These are phyloP conservation scores for Dimocarpus longan DNA, from an alignment of 345 rosid species.

Conservation along the genomic window DNA sequence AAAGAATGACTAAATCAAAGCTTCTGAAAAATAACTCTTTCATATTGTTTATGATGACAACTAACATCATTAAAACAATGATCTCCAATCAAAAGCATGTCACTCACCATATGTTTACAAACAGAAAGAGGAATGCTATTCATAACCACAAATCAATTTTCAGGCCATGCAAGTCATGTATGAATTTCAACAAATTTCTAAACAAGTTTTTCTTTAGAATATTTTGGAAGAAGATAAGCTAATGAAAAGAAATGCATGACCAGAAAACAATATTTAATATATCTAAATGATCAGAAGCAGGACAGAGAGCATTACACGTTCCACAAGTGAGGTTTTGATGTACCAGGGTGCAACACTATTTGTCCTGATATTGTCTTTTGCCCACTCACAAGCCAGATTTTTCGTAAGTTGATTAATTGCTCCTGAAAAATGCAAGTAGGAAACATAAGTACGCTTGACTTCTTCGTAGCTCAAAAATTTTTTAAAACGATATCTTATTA, in stretches of 20 bases:
- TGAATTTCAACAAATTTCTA: not conserved
- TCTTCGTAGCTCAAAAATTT: not conserved
- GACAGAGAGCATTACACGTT: slow-evolving; percentile 45
- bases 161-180: not conserved
- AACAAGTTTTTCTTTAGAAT: not conserved
- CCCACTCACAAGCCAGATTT: slow-evolving; percentile 93
- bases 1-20: not conserved
- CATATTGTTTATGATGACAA: not conserved
- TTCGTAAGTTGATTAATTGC: slow-evolving; percentile 85
- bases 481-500: not conserved
- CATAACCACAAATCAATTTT: not conserved
- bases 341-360: slow-evolving; percentile 89
- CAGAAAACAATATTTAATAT: not conserved
- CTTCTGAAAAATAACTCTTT: too few species aligned
- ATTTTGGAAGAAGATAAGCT: not conserved
- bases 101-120: not conserved
- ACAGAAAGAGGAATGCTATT: not conserved
- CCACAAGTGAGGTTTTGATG: slow-evolving; percentile 74
- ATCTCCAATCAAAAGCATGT: not conserved
- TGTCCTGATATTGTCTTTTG: slow-evolving; percentile 80
- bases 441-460: not conserved
- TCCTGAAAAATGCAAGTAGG: slow-evolving; percentile 34
- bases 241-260: not conserved
- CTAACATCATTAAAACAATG: not conserved
- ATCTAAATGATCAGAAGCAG: not conserved